Base-by-base conservation (phyloP, 148 eudicot genomes). In the Rheum nobile region DNA sequence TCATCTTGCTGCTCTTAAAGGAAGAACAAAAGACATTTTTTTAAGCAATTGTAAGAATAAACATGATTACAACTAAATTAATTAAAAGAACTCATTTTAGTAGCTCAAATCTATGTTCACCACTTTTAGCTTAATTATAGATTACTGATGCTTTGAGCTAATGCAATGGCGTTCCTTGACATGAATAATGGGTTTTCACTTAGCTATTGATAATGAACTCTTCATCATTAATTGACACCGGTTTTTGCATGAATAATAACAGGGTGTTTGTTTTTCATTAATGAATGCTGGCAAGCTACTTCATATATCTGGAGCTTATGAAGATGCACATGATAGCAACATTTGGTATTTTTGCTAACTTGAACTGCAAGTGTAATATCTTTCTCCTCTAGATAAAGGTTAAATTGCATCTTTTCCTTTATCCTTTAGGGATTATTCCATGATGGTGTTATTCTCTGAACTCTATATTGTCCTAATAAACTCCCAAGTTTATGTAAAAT, bases 221-320 rank as follows among this genome's bases (percentile, higher is more conserved):
- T 65, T 14, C 4, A 22, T 3, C 63, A 32, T 16, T 34, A 31
- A 34, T 34, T 65, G 32, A 32, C 22, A 65, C 41, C 39, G 17
- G 0, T 4, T 65, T 34, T 65, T 65, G 70, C 41, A 24, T 65
- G 70, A 14, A 31, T 13, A 38, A 31, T 65, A 19, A 79, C 74
- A 94, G 98, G 98, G 86, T 76, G 82, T 85, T 44, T 94, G 96
- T 68, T 81, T 80, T 82, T 74, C 90, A 80, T 84, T 94, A 54
- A 82, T 94, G 81, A 80, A 82, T 57, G 75, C 84, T 73, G 88
- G 93, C 73, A 84, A 82, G 52, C 69, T 87, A 9, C 73, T 74
- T 28, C 67, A 47, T 73, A 67, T 74, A 71, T 84, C 84, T 74
- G 80, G 72, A 31, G 39, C 76, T 76, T 43, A 75, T 59, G 80